phyloP scores from a whole-genome alignment of 2,329 filamentous ascomycete species.

The Talaromyces pinophilus region DNA sequence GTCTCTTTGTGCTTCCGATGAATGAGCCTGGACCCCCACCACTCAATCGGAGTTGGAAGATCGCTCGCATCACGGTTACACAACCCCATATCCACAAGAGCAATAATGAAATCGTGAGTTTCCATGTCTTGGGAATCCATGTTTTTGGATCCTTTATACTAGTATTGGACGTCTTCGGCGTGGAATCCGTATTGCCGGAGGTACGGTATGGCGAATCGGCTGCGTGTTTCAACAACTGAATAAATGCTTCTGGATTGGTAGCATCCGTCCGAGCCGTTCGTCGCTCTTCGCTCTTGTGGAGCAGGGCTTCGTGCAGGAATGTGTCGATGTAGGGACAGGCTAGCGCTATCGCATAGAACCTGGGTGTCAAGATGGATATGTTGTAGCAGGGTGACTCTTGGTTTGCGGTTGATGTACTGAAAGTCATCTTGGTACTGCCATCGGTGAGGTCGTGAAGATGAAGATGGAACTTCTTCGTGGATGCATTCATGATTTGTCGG shows the following conservation, averaged over 20 bases:
- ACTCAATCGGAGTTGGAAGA: background rate
- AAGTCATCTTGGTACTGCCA: background rate
- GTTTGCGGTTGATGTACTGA: background rate
- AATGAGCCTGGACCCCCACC: background rate
- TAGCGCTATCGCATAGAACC: slow-evolving; percentile 3
- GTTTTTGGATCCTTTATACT: background rate
- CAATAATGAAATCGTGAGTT: background rate
- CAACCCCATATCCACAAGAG: background rate
- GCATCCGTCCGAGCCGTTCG: background rate
- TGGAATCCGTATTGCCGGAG: background rate
- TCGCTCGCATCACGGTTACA: background rate
- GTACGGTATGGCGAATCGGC: background rate
- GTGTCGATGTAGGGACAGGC: background rate
- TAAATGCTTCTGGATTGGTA: background rate
- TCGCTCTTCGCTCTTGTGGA: background rate
- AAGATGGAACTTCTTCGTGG: background rate
- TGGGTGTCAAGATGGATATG: slow-evolving; percentile 9
- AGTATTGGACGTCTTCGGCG: background rate
- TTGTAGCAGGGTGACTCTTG: background rate
- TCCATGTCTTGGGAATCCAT: background rate
- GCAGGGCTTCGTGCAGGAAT: background rate
- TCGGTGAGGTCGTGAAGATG: background rate
- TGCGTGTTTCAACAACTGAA: slow-evolving; percentile 10
- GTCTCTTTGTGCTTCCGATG: background rate
- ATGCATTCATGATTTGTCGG: background rate